These are phyloP conservation scores for Trichoderma harzianum DNA, from an alignment of 2,329 filamentous ascomycete species.

Conservation along the genomic window DNA sequence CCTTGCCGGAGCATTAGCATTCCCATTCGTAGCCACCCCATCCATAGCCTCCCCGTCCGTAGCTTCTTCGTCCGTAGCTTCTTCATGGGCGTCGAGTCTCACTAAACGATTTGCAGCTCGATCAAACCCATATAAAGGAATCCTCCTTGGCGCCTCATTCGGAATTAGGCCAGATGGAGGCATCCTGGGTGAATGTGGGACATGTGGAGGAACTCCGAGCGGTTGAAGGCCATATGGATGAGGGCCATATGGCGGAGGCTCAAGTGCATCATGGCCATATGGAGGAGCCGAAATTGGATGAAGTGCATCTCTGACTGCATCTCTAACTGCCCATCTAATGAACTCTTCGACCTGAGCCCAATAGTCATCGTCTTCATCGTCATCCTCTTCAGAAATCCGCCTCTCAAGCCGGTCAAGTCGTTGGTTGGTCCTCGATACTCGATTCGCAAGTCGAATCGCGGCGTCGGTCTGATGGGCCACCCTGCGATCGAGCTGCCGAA, in stretches of 20 bases:
- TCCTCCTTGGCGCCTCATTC: not conserved
- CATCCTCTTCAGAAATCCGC: not conserved
- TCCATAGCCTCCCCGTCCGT: too few species aligned
- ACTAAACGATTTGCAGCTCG: too few species aligned
- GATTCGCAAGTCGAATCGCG: not conserved
- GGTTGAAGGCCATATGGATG: not conserved
- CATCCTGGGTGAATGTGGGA: not conserved
- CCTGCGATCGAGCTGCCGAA: too few species aligned
- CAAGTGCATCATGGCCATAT: not conserved
- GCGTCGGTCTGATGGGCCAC: not conserved
- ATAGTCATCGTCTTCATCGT: not conserved
- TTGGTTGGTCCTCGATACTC: not conserved
- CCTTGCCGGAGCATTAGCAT: too few species aligned
- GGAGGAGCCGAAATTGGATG: not conserved
- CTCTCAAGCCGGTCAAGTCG: not conserved
- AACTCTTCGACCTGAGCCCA: not conserved
- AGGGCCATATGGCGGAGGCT: not conserved
- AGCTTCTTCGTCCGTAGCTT: not conserved
- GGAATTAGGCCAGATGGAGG: not conserved
- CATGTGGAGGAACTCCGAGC: not conserved
- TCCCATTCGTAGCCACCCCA: too few species aligned
- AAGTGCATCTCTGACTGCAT: too few species aligned
- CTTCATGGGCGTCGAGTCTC: not conserved
- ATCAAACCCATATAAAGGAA: not conserved
- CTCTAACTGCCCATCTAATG: not conserved